Evolutionary conservation across 1,139 yeast species (phyloP), one percentile per base, ranked within the genome.

Genomic region (Hansenula sp.): DNA sequence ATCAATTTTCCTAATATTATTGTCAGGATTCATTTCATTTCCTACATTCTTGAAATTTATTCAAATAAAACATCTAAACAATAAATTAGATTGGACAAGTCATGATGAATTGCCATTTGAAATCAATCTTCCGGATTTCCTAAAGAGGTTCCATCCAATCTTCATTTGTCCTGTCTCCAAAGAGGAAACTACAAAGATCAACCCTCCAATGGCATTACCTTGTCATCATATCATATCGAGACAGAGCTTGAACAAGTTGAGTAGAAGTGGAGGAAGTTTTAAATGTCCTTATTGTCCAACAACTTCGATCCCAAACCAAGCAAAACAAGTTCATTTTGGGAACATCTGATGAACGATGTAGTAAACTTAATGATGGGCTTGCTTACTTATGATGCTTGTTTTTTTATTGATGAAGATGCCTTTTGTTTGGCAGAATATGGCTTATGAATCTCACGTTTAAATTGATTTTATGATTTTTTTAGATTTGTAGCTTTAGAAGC

Each of bases 91-190:
- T 47, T 79, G 84, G 84, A 70, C 81, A 1, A 68, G 79, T 0
- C 60, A 65, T 31, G 70, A 75, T 49, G 86, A 81, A 58, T 59
- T 81, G 28, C 86, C 87, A 3, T 77, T 81, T 42, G 85, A 78
- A 48, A 71, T 79, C 33, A 71, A 73, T 28, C 61, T 81, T 27
- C 87, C 88, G 0, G 61, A 63, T 0, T 63, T 64, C 29, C 61
- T 78, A 40, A 70, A 69, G 40, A 63, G 73, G 46, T 86, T 81
- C 64, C 97, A 90, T 63, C 88, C 96, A 0, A 81, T 90, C 3
- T 90, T 89, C 62, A 90, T 89, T 5, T 90, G 97, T 61, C 97
- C 97, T 0, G 91, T 90, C 2, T 77, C 93, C 8, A 86, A 88
- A 61, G 96, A 89, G 54, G 96, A 91, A 57, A 75, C 87, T 1